A percentile compares a stretch with the other conserved stretches of the same genome.
Conservation (phyloP, 345 rosid species). For the Bruguiera parviflora region DNA sequence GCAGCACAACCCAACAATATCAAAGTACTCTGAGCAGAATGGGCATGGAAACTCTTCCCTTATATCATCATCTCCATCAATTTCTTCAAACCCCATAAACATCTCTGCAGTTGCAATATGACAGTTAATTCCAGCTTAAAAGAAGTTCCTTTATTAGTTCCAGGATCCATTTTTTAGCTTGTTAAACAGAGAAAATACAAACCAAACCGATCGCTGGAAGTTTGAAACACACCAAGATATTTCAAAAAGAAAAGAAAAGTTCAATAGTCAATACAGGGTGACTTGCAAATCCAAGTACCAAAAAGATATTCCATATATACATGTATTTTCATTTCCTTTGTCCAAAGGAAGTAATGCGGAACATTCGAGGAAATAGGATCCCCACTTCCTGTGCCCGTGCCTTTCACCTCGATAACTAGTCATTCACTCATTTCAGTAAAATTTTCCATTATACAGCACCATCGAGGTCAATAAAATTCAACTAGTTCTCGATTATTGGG, state of each 20-base stretch:
- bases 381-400: too few relatives aligned
- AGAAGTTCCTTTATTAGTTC: not conserved
- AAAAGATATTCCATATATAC: too few relatives aligned
- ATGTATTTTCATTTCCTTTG: too few relatives aligned
- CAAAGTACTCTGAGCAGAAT: conserved; percentile 82
- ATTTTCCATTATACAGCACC: not conserved
- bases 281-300: too few relatives aligned
- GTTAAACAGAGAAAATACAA: not conserved
- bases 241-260: not conserved
- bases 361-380: too few relatives aligned
- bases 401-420: too few relatives aligned
- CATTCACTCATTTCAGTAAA: too few relatives aligned
- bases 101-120: conserved; percentile 52
- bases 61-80: conserved; percentile 82
- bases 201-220: too few relatives aligned
- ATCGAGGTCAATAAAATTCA: not conserved
- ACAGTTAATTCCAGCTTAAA: conserved; percentile 3
- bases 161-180: not conserved
- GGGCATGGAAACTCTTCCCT: conserved; percentile 97
- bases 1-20: conserved; percentile 83
- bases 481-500: not conserved
- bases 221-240: not conserved
- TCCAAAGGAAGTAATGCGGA: too few relatives aligned
- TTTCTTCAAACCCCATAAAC: conserved; percentile 79
- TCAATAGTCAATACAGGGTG: not conserved